Conservation (phyloP, 257 asterid genomes). For the Gardenia jasminoides region DNA sequence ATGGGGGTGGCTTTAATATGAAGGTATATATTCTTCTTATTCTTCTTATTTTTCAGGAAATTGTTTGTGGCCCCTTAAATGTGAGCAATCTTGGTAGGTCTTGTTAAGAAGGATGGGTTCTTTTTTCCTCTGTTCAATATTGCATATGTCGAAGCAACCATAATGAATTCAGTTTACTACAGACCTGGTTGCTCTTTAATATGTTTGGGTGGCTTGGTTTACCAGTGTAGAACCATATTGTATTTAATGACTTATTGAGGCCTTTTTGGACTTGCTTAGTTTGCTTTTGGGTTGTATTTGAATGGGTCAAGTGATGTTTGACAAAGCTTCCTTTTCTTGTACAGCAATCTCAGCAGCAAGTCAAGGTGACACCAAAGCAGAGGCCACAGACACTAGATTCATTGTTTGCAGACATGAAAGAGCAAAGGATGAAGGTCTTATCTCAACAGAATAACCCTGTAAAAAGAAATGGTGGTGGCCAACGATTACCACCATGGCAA, state of each 20-base stretch:
- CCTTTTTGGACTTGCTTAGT: too few species aligned
- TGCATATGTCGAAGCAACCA: neutral
- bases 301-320: neutral
- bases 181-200: neutral
- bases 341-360: conserved; percentile 52
- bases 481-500: conserved; percentile 63
- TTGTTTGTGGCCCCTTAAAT: neutral
- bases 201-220: neutral
- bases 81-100: neutral
- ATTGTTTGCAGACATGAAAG: conserved; percentile 85
- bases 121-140: neutral
- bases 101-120: neutral
- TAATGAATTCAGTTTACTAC: neutral
- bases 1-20: conserved; percentile 43
- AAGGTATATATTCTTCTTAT: conserved; percentile 64
- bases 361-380: conserved; percentile 40
- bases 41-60: neutral
- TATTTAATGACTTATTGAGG: neutral
- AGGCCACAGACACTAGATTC: conserved; percentile 82
- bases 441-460: conserved; percentile 41
- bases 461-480: conserved; percentile 56
- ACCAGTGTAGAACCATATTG: neutral
- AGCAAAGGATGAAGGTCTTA: conserved; percentile 57
- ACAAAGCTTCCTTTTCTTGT: conserved; percentile 7
- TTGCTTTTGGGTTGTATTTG: neutral